A percentile compares a stretch with the other conserved stretches of the same genome.
Conservation (phyloP, 768 basidiomycete species). For the Macrolepiota fuliginosa region DNA sequence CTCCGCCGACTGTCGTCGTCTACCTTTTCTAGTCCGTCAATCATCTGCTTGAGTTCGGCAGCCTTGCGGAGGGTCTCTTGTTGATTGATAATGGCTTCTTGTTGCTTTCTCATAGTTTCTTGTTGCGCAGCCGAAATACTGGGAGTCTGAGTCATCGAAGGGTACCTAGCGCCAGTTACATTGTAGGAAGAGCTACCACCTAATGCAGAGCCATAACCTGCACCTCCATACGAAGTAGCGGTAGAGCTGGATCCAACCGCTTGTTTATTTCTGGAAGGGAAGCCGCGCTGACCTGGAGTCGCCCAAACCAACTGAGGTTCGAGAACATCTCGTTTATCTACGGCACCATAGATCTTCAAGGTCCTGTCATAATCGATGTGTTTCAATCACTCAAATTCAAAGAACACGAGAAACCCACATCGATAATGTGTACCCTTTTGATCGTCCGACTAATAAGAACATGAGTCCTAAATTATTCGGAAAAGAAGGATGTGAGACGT, state of each 20-base stretch:
- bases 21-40: conserved; percentile 70
- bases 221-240: neutral
- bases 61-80: conserved; percentile 59
- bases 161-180: neutral
- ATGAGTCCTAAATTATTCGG: conserved; percentile 9
- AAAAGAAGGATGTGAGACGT: conserved; percentile 15
- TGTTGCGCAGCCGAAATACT: conserved; percentile 12
- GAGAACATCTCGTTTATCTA: conserved; percentile 55
- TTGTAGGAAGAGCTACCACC: neutral
- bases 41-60: conserved; percentile 60
- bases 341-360: conserved; percentile 68
- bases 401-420: conserved; percentile 43
- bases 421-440: conserved; percentile 48
- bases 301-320: conserved; percentile 75
- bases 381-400: neutral
- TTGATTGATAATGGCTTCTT: conserved; percentile 41
- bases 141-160: neutral
- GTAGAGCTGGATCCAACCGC: conserved; percentile 4
- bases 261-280: conserved; percentile 23
- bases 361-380: conserved; percentile 38
- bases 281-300: conserved; percentile 64
- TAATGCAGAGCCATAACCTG: neutral
- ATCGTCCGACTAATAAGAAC: conserved; percentile 35
- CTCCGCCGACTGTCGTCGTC: conserved; percentile 72
- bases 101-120: conserved; percentile 32